Conservation (phyloP, 352 stramenopile genomes). For the Phytophthora parvispora region DNA sequence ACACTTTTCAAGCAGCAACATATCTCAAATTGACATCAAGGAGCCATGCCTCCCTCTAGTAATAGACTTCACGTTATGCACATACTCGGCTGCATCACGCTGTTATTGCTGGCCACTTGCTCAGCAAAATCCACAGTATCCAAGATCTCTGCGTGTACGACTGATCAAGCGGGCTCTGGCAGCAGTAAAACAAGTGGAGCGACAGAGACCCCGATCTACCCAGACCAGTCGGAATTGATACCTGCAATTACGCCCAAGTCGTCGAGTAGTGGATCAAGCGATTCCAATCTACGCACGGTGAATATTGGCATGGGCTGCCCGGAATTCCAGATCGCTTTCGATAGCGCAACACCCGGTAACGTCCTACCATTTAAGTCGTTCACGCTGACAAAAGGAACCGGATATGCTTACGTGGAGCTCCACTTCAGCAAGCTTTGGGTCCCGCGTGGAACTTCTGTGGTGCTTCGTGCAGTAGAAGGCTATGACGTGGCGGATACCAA, state of each 20-base stretch:
- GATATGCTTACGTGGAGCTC: constrained; percentile 59
- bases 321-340: constrained; percentile 56
- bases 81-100: neutral
- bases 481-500: constrained; percentile 37
- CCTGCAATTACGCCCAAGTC: neutral
- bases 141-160: neutral
- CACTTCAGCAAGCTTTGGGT: constrained; percentile 60
- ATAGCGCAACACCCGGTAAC: constrained; percentile 37
- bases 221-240: neutral
- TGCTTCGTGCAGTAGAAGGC: constrained; percentile 58
- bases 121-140: neutral
- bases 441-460: constrained; percentile 41
- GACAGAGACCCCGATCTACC: neutral
- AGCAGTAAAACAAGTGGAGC: neutral
- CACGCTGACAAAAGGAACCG: constrained; percentile 54
- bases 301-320: constrained; percentile 53
- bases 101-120: neutral
- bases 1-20: neutral
- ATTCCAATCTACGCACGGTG: constrained; percentile 16
- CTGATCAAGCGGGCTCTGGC: neutral
- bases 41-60: neutral
- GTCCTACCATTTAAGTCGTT: constrained; percentile 51
- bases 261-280: neutral
- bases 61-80: neutral
- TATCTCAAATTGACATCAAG: neutral